Base-by-base conservation (phyloP, 139 green algal genomes). In the Chara braunii region DNA sequence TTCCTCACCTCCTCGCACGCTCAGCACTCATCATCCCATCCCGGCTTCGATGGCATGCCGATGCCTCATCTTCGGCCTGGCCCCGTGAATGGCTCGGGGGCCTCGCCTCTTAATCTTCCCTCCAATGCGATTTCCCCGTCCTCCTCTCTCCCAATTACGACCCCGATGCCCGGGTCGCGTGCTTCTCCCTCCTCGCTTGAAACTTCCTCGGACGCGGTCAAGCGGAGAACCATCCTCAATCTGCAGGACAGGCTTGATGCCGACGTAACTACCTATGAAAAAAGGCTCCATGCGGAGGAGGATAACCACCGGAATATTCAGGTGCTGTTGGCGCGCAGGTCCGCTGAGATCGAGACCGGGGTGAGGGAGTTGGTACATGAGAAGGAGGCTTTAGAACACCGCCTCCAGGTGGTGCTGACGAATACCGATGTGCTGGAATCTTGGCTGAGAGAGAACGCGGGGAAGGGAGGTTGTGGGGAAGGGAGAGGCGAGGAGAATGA, bases 301-400 rank as follows among this genome's bases (percentile, higher is more conserved):
- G 64, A 74, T 28, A 31, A 26, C 36, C 64, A 50, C 26, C 31
- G 66, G 23, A 24, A 24, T 43, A 29, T 40, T 34, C 70, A 78
- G 64, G 28, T 35, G 34, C 14, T 51, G 55, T 59, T 75, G 67
- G 33, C 3, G 31, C 37, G 18, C 32, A 44, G 67, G 8, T 32
- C n/a, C 28, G 67, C 60, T 28, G 24, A 14, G 26, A 32, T 56
- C 24, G 35, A 63, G 23, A 30, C 26, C 3, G 45, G 50, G 8
- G 30, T 78, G 48, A 18, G 24, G 42, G 58, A 61, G 3, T 51
- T 86, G 44, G 67, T 78, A 61, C 55, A 60, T 22, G 84, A 92
- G 77, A 78, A 85, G 1, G 51, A 74, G 26, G 80, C 81, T 24
- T 83, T 89, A 3, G 85, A 95, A 72, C 44, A 60, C 30, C 23